Base-by-base conservation (phyloP, 352 stramenopile genomes). In the Phytophthora podocarpi region DNA sequence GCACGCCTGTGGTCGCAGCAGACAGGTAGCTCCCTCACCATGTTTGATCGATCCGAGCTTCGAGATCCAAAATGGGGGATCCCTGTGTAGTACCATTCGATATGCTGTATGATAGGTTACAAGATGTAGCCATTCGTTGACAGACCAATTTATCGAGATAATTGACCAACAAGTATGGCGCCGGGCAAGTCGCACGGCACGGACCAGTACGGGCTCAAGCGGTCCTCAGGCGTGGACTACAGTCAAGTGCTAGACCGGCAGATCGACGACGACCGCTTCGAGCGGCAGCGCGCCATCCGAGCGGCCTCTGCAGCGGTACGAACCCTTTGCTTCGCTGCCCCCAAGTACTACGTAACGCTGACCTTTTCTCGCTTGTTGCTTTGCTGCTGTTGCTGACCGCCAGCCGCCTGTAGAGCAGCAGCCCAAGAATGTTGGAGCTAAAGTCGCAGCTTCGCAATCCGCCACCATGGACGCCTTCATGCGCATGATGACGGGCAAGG, bases 381-480 rank as follows among this genome's bases (percentile, higher is more conserved):
- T n/a, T 64, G 5, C 27, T 27, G 6, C 18, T 15, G 40, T 34
- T 30, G 43, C 32, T 35, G 18, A 20, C 35, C 26, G 4, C 4
- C 54, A 74, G 70, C 61, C 60, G 27, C 57, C 51, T 7, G 36
- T 34, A 24, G 66, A 37, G 21, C 47, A 73, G 58, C 60, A 72
- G 34, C 37, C 45, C 9, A 64, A 69, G 23, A 35, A 59, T 70
- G 31, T 24, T 34, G 13, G 35, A 21, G 13, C 34, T 13, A 43
- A 54, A 18, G 49, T 13, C 2, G 35, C 40, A 11, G 53, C 59
- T 2, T 51, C 65, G 12, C 78, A 81, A 40, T 95, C 85, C 0
- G 84, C 85, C 6, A 92, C 95, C 23, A 98, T 98, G 91, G 90
- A 97, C 45, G 91, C 93, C 30, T 94, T 98, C 39, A 95, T 98